phyloP scores from a whole-genome alignment of 345 rosid species.

The Melastoma malabathricum region DNA sequence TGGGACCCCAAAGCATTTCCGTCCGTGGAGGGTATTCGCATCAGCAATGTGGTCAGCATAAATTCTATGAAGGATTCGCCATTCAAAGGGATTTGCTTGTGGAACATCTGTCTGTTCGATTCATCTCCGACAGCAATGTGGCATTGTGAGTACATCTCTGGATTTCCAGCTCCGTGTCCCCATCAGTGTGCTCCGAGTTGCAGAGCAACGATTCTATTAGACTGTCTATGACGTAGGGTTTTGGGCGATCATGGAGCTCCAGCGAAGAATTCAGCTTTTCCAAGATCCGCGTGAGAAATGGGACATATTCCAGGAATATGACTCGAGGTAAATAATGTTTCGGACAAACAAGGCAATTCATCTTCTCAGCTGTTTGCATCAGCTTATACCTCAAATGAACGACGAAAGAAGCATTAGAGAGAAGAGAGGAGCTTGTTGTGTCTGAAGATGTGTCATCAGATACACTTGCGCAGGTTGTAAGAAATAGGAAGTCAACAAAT shows the following conservation, averaged over 20 bases:
- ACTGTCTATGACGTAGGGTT: too few species aligned
- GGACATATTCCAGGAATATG: too few species aligned
- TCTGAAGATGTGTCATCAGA: too few species aligned
- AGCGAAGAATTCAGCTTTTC: too few species aligned
- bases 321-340: too few species aligned
- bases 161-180: slow-evolving; percentile 45
- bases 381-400: too few species aligned
- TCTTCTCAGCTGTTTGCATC: too few species aligned
- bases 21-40: slow-evolving; percentile 46
- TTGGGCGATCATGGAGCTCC: too few species aligned
- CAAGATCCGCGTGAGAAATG: too few species aligned
- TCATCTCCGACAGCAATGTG: slow-evolving; percentile 32
- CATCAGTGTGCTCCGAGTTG: slow-evolving; percentile 56
- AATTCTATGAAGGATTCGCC: slow-evolving; percentile 57
- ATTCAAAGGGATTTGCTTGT: slow-evolving; percentile 60
- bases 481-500: neutral
- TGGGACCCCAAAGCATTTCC: slow-evolving; percentile 91
- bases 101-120: slow-evolving; percentile 53
- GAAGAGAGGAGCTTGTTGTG: neutral
- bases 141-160: slow-evolving; percentile 78
- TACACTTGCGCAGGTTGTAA: too few species aligned
- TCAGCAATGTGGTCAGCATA: slow-evolving; percentile 49
- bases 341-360: too few species aligned
- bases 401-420: too few species aligned
- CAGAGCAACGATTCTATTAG: slow-evolving; percentile 21